Conservation (phyloP, 2,329 filamentous ascomycete species). For the Corniculantispora saksenae region DNA sequence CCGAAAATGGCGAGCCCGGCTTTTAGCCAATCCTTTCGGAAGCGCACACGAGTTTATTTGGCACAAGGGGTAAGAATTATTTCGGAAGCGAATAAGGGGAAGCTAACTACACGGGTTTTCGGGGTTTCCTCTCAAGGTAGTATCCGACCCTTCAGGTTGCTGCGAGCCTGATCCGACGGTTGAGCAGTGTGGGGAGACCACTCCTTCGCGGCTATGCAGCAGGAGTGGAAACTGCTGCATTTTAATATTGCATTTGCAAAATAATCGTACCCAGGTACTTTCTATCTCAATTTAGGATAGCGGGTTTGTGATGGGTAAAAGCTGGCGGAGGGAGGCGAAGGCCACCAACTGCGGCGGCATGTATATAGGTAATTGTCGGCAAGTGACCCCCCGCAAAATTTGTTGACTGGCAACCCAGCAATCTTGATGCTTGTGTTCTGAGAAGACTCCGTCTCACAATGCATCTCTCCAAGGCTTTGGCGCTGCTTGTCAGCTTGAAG, state of each 20-base stretch:
- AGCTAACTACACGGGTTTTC: neutral
- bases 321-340: neutral
- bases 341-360: neutral
- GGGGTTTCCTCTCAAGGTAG: neutral
- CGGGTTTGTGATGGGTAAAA: neutral
- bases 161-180: neutral
- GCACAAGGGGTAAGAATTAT: neutral
- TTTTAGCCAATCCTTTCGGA: neutral
- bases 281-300: neutral
- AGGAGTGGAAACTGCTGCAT: neutral
- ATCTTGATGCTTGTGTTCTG: neutral
- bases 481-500: neutral
- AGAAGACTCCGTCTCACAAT: neutral
- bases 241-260: neutral
- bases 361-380: neutral
- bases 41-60: neutral
- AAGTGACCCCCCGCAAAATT: neutral
- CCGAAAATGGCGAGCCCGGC: no score
- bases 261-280: neutral
- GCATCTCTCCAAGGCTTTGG: neutral
- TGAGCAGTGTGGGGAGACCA: neutral
- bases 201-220: neutral
- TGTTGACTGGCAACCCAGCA: neutral
- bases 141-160: neutral
- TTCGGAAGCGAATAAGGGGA: neutral